Percentiles rank a stretch among this genome's conserved stretches.
Evolutionary conservation across 2,329 filamentous ascomycete genomes (phyloP).

Genomic region (Lecanosticta acicola): DNA sequence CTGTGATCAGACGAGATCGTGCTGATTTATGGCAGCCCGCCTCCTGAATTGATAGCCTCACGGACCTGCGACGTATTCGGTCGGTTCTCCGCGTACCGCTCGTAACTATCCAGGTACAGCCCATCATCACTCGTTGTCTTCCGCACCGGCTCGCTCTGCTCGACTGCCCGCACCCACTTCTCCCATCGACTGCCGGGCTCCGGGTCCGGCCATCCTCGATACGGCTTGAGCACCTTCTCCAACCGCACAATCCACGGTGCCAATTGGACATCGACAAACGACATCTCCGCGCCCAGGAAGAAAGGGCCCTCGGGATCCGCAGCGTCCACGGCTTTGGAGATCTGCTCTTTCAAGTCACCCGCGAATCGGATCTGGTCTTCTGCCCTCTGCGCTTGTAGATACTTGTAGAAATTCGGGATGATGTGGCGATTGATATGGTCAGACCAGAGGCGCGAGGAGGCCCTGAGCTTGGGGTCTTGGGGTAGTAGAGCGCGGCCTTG

Average conservation of each 20-base stretch:
- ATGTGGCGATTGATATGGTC: constrained; percentile 76
- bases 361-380: constrained; percentile 55
- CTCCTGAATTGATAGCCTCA: constrained; percentile 56
- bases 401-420: constrained; percentile 68
- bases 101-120: constrained; percentile 62
- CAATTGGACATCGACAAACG: constrained; percentile 68
- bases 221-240: constrained; percentile 58
- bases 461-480: constrained; percentile 59
- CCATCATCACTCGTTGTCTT: constrained; percentile 63
- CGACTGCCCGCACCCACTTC: constrained; percentile 65
- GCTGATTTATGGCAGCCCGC: constrained; percentile 50
- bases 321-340: constrained; percentile 56
- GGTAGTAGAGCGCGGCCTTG: constrained; percentile 59
- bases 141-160: constrained; percentile 56
- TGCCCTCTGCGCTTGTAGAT: constrained; percentile 61
- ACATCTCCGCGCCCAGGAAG: constrained; percentile 55
- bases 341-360: constrained; percentile 59
- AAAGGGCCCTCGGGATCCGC: constrained; percentile 60
- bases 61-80: constrained; percentile 54
- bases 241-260: constrained; percentile 70
- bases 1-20: too few relatives aligned
- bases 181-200: constrained; percentile 60
- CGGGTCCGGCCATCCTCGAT: constrained; percentile 61
- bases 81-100: constrained; percentile 58
- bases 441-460: constrained; percentile 72